Evolutionary conservation across 2,329 filamentous ascomycete genomes (phyloP), one percentile per base, ranked within the genome.

Genomic region (Fusarium nematophilum): DNA sequence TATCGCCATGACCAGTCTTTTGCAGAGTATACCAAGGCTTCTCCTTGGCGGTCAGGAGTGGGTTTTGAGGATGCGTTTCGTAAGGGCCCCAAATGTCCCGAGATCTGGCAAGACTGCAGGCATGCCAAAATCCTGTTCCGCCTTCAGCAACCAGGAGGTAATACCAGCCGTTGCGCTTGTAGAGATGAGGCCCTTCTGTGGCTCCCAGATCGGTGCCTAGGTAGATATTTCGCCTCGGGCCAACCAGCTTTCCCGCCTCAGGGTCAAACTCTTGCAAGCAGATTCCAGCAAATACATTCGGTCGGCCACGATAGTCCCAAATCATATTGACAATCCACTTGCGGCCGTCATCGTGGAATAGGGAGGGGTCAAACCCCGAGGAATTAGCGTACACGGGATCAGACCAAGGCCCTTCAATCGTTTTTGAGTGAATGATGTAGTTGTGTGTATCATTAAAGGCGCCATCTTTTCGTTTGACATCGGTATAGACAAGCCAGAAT

Each of bases 381-480:
- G 82, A 84, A 65, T 87, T 87, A 66, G 79, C 76, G 64, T 83
- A 83, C 6, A 84, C 69, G 0, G 85, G 84, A 40, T 88, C 85
- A 0, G 83, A 83, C 86, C 86, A 88, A 0, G 84, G 84, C 0
- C 85, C 86, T 31, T 81, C 77, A 57, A 87, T 83, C 7, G 73
- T 62, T 0, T 78, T 73, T 0, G 83, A 78, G 26, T 68, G 81
- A 51, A 88, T 82, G 59, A 88, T 86, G 67, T 87, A 88, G 65
- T 87, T 88, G 60, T 82, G 85, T 2, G 83, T 79, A 64, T 87
- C 85, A 70, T 86, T 87, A 78, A 86, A 87, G 6, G 81, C 83
- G 15, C 86, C 86, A 60, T 88, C 86, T 67, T 88, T 88, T 60
- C 86, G 83, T 73, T 87, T 88, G 6, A 88, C 85, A 61, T 88